These are phyloP conservation scores for Lasiosphaeria miniovina DNA, from an alignment of 495 filamentous ascomycete genomes.

Conservation along the genomic window DNA sequence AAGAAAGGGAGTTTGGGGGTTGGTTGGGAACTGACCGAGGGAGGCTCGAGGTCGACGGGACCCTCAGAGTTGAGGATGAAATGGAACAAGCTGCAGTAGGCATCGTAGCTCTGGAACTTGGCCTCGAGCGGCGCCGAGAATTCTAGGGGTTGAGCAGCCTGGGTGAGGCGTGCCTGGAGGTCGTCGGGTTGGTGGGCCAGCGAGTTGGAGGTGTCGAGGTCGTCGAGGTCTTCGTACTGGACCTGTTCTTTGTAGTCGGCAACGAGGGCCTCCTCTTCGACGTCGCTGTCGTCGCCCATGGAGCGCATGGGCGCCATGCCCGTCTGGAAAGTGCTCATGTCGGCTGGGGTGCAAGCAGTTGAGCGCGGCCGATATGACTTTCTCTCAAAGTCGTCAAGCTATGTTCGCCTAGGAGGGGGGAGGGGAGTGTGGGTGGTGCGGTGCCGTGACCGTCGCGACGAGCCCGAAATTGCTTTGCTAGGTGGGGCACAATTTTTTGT, in stretches of 20 bases:
- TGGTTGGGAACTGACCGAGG: slow-evolving; percentile 64
- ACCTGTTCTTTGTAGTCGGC: slow-evolving; percentile 95
- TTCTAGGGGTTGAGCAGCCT: slow-evolving; percentile 90
- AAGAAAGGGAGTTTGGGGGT: neutral
- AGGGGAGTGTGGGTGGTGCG: slow-evolving; percentile 19
- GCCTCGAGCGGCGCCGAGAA: slow-evolving; percentile 90
- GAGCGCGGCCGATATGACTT: slow-evolving; percentile 5
- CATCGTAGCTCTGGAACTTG: slow-evolving; percentile 97
- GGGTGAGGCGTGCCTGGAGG: slow-evolving; percentile 83
- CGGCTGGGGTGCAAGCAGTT: neutral
- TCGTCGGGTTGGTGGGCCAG: slow-evolving; percentile 64
- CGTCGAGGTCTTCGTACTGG: slow-evolving; percentile 79
- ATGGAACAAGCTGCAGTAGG: slow-evolving; percentile 98
- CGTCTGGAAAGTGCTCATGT: slow-evolving; percentile 53
- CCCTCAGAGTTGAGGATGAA: slow-evolving; percentile 98
- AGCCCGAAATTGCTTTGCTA: slow-evolving; percentile 30
- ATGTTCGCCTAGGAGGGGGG: slow-evolving; percentile 11
- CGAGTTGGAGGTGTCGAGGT: slow-evolving; percentile 60
- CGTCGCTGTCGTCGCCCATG: slow-evolving; percentile 79
- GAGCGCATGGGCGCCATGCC: slow-evolving; percentile 49
- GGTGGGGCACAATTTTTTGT: slow-evolving; percentile 36
- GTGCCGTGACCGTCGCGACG: slow-evolving; percentile 26
- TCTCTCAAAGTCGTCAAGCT: slow-evolving; percentile 5
- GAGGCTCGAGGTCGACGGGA: slow-evolving; percentile 92
- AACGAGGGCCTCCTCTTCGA: slow-evolving; percentile 89